Base-by-base conservation (phyloP, 371 early-diverging fungal genomes). In the Paraphysoderma sedebokerense region DNA sequence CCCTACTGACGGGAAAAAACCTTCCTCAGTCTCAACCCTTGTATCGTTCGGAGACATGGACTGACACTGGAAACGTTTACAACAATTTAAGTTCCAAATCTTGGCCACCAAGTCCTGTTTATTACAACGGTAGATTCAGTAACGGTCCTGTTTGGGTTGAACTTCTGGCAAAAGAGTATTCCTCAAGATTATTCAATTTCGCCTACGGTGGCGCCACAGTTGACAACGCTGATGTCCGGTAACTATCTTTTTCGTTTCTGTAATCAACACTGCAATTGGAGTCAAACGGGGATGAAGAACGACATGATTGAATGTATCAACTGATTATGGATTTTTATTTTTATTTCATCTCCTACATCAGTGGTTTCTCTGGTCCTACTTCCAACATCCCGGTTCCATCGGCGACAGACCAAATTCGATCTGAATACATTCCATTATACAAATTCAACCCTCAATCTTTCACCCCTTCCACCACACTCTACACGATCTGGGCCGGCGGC, bases 41-140 rank as follows among this genome's bases (percentile, higher is more conserved):
- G 51, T 51, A 20, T 38, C 19, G 38, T 54, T 55, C 26, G 59
- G 59, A 31, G 59, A 59, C 50, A 24, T 49, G 47, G 49, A 49
- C 49, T 8, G 59, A 59, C 50, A 44, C 34, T 1, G 59, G 59
- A 12, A 51, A 55, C 26, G 39, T 35, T 22, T 52, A 34, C 46
- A 37, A 40, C 27, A 34, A 49, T 20, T 52, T 50, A 15, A 44
- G 46, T 17, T 29, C 36, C 3, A 27, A 8, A 13, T 52, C 44
- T 37, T 45, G 50, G 2, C 30, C 52, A 15, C 7, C 57, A 6
- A 4, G 29, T 17, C 26, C 26, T 17, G 29, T 41, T 7, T 24
- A 22, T 17, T 28, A 41, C 24, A 41, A 41, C 19, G 42, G 42
- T 7, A 28, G 42, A 19, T 26, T 24, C 42, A 17, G 29, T n/a